A percentile compares a stretch with the other conserved stretches of the same genome.
Conservation (phyloP, 73 alveolate genomes). For the Paramecium bursaria region DNA sequence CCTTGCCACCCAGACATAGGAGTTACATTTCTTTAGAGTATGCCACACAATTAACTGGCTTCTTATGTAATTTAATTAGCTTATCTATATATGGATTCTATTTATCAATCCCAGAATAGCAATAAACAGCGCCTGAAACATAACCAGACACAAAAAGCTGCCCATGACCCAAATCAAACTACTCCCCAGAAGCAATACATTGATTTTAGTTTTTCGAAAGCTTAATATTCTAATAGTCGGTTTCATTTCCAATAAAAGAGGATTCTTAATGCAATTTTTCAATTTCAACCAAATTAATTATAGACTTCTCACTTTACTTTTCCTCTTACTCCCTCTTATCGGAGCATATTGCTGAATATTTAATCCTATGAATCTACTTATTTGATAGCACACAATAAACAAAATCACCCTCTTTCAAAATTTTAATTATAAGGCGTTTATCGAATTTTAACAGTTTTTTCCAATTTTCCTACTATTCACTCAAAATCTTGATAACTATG, state of each 20-base stretch:
- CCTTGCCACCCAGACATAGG: constrained; percentile 44
- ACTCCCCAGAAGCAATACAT: not conserved
- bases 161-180: constrained; percentile 2
- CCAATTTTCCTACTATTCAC: not conserved
- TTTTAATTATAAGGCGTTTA: constrained; percentile 13
- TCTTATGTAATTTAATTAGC: not conserved
- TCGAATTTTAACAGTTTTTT: constrained; percentile 15
- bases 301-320: not conserved
- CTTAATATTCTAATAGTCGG: too few species aligned
- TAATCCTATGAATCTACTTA: not conserved
- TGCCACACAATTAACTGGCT: constrained; percentile 30
- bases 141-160: constrained; percentile 50
- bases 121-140: constrained; percentile 49
- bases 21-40: constrained; percentile 3
- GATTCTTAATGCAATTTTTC: constrained; percentile 17
- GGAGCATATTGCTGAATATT: not conserved
- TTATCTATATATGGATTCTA: not conserved
- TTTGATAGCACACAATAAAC: not conserved
- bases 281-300: not conserved
- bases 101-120: not conserved
- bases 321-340: constrained; percentile 9
- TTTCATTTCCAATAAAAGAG: not conserved
- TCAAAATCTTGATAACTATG: not conserved
- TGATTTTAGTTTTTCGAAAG: too few species aligned
- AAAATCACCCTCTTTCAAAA: constrained; percentile 6